These are phyloP conservation scores for Tetrahymena malaccensis DNA, from an alignment of 73 alveolate genomes.

Conservation along the genomic window DNA sequence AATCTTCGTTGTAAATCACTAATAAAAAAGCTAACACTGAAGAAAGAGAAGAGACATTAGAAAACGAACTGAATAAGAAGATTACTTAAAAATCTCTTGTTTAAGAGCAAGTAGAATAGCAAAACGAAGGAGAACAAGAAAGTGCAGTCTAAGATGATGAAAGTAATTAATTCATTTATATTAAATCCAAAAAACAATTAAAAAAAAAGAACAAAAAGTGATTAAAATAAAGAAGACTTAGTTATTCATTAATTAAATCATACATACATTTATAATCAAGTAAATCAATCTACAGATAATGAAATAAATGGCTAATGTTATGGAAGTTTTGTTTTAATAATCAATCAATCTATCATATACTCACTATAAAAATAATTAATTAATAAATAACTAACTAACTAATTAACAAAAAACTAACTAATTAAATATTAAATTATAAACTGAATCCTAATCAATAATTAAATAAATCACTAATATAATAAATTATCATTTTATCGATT, in stretches of 20 bases:
- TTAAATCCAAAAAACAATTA: neutral
- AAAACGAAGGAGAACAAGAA: neutral
- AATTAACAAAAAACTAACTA: neutral
- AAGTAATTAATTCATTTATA: neutral
- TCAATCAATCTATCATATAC: neutral
- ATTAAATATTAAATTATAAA: too few relatives aligned
- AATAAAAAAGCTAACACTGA: too few relatives aligned
- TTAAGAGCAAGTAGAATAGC: neutral
- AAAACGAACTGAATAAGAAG: neutral
- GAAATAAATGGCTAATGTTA: neutral
- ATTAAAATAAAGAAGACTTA: neutral
- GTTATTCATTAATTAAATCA: neutral
- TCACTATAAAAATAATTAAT: too few relatives aligned
- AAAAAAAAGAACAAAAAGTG: neutral
- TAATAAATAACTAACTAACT: too few relatives aligned
- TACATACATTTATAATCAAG: too few relatives aligned
- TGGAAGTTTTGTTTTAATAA: neutral
- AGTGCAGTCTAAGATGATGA: neutral
- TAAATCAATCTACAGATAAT: neutral
- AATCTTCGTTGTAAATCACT: neutral
- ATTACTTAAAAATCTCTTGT: neutral
- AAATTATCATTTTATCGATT: neutral
- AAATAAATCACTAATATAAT: neutral
- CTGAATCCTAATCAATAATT: too few relatives aligned
- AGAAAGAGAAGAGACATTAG: neutral